Conservation (phyloP, 1,284 basidiomycete species). For the Ceratobasidium sp. region DNA sequence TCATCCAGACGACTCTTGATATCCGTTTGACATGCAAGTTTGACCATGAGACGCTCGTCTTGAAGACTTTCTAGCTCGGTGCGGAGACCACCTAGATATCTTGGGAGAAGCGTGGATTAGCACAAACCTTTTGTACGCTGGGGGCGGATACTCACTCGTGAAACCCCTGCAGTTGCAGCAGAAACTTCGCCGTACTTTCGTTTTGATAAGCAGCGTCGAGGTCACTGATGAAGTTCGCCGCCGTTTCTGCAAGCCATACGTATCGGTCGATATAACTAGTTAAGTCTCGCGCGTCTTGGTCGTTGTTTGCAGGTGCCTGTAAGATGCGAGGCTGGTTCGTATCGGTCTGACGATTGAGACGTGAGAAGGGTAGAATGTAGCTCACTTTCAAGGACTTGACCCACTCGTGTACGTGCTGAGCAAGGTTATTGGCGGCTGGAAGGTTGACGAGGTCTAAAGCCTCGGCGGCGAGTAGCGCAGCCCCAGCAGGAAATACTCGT, state of each 20-base stretch:
- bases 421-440: background rate
- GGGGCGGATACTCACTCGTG: background rate
- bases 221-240: background rate
- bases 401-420: background rate
- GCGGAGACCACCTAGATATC: background rate
- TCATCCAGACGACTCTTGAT: background rate
- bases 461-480: background rate
- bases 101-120: background rate
- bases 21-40: background rate
- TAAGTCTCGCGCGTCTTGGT: background rate
- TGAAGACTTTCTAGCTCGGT: background rate
- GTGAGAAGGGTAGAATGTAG: background rate
- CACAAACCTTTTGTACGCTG: background rate
- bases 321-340: slow-evolving; percentile 3
- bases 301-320: slow-evolving; percentile 5
- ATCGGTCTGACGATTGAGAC: background rate
- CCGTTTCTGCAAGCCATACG: background rate
- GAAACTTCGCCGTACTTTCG: background rate
- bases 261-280: background rate
- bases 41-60: background rate
- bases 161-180: background rate
- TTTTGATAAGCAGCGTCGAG: background rate
- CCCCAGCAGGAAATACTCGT: background rate
- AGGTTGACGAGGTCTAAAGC: background rate
- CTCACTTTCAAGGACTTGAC: background rate